Base-by-base conservation (phyloP, 441 rosid species). In the Gossypium trilobum region DNA sequence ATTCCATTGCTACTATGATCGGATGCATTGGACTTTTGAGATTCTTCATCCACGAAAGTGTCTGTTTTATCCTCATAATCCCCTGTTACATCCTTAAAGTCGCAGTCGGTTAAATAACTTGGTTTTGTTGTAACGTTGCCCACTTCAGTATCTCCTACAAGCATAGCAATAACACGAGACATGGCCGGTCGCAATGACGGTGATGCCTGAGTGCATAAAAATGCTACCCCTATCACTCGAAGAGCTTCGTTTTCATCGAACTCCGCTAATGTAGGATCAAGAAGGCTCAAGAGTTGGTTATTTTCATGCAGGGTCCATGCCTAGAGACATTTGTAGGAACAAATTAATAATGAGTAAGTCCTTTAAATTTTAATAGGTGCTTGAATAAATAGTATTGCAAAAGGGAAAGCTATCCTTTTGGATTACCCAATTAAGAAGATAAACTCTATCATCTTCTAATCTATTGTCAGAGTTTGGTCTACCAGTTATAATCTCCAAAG, bases 351-450 rank as follows among this genome's bases (percentile, higher is more conserved):
- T 57, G 48, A 2, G n/a, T 2, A 25, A 25, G 29, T 25, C 64
- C 27, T 56, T 20, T 10, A 7, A 17, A 20, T 31, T 59, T 22
- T 0, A 42, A 63, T 1, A 25, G 2, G 13, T 36, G 0, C 50
- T 62, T 19, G 16, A 63, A 63, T 16, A 63, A 63, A 39, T 63
- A 27, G 20, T 10, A 11, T 29, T 57, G n/a, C 14, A 42, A 46
- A 54, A 29, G 59, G 9, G 56, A 5, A 4, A 31, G 42, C 4
- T 73, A 20, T 22, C 7, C 11, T 33, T 68, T 17, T 22, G 19
- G 10, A 61, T 51, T 82, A 88, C 93, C 95, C 87, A 91, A 81
- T 88, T 92, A 11, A 91, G 89, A 56, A 89, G 93, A 81, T 89
- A 91, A 3, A 82, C 75, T 73, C 82, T 77, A 10, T 83, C 88